Evolutionary conservation across 2,329 filamentous ascomycete genomes (phyloP).

Genomic region (Neophaeococcomyces aloes): DNA sequence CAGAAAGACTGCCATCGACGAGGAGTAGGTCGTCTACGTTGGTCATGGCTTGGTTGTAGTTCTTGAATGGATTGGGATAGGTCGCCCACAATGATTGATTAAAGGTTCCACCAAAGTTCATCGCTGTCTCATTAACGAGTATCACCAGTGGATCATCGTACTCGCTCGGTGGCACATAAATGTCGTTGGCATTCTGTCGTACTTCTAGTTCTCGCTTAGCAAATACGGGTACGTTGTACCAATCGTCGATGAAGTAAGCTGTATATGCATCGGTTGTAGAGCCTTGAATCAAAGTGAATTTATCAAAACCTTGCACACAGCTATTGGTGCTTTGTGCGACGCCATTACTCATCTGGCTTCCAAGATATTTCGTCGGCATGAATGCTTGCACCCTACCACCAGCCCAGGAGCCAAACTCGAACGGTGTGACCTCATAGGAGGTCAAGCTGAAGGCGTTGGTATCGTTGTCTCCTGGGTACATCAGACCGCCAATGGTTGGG

Average conservation of each 20-base stretch:
- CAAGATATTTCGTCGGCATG: slow-evolving; percentile 12
- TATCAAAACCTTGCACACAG: slow-evolving; percentile 11
- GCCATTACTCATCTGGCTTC: slow-evolving; percentile 9
- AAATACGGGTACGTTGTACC: slow-evolving; percentile 8
- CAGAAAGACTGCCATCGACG: slow-evolving; percentile 27
- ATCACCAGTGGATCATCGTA: slow-evolving; percentile 6
- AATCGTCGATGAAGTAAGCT: slow-evolving; percentile 10
- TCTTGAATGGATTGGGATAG: slow-evolving; percentile 13
- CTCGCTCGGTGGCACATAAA: slow-evolving; percentile 7
- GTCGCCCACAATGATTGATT: slow-evolving; percentile 3
- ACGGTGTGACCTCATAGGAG: slow-evolving; percentile 11
- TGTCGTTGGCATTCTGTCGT: slow-evolving; percentile 1
- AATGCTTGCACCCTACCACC: slow-evolving; percentile 11
- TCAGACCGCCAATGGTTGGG: slow-evolving; percentile 5
- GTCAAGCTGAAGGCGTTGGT: slow-evolving; percentile 9
- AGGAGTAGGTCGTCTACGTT: slow-evolving; percentile 13
- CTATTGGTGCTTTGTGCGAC: slow-evolving; percentile 1
- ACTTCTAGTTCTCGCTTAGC: slow-evolving; percentile 8
- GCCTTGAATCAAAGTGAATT: slow-evolving; percentile 8
- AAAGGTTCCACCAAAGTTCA: slow-evolving; percentile 7
- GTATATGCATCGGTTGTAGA: slow-evolving; percentile 10
- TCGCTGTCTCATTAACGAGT: slow-evolving; percentile 9
- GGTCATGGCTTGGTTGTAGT: slow-evolving; percentile 6
- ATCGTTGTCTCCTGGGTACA: slow-evolving; percentile 7
- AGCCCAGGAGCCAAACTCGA: slow-evolving; percentile 14